phyloP scores from a whole-genome alignment of 768 basidiomycete genomes.

The Hydnomerulius pinastri region DNA sequence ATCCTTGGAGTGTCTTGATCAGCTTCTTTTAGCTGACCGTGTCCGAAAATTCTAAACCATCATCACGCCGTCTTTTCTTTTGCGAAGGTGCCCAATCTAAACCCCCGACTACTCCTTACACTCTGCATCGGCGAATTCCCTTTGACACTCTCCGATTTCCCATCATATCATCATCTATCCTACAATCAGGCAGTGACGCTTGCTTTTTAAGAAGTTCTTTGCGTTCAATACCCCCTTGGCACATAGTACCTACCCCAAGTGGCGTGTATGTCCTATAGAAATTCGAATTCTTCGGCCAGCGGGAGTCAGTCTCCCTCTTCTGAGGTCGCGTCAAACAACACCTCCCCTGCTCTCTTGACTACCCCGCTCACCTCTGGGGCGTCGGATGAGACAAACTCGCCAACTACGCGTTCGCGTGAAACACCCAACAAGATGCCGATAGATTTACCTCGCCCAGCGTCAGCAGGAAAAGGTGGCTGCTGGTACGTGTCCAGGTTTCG shows the following conservation, averaged over 20 bases:
- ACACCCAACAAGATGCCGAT: conserved; percentile 50
- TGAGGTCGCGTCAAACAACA: conserved; percentile 42
- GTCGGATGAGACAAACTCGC: conserved; percentile 35
- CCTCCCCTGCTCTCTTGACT: conserved; percentile 45
- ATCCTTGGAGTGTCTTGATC: conserved; percentile 9
- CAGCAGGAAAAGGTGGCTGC: conserved; percentile 73
- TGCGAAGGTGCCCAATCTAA: conserved; percentile 27
- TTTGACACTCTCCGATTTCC: conserved; percentile 26
- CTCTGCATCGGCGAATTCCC: conserved; percentile 30
- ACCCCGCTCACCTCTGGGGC: conserved; percentile 38
- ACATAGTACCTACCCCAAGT: conserved; percentile 16
- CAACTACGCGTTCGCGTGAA: conserved; percentile 25
- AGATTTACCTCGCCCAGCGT: conserved; percentile 53
- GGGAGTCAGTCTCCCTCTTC: conserved; percentile 52
- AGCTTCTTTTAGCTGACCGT: conserved; percentile 33
- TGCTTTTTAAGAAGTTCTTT: conserved; percentile 30
- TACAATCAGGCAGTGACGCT: conserved; percentile 16
- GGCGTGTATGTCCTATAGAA: conserved; percentile 49
- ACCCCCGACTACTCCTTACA: conserved; percentile 29
- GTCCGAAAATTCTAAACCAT: conserved; percentile 18
- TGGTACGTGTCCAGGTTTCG: conserved; percentile 54
- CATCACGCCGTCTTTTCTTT: conserved; percentile 32
- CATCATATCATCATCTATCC: conserved; percentile 26
- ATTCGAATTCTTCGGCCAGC: conserved; percentile 46
- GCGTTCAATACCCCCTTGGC: conserved; percentile 22